phyloP scores from a whole-genome alignment of 495 filamentous ascomycete species.

The Aspergillus wentii region DNA sequence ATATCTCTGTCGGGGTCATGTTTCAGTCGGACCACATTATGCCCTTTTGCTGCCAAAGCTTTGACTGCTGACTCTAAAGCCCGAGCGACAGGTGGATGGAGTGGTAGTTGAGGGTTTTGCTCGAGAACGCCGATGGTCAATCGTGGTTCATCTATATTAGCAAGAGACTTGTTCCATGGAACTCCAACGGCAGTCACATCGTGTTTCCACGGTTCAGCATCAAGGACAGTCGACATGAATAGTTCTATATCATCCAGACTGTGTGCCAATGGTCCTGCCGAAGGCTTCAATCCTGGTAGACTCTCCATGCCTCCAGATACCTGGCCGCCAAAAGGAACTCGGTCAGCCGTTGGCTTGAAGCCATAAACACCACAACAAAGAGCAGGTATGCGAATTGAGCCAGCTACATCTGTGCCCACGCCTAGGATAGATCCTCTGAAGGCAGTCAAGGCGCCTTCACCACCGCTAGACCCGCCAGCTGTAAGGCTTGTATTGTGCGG shows the following conservation, averaged over 20 bases:
- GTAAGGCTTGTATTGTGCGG: constrained; percentile 47
- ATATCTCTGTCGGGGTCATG: constrained; percentile 13
- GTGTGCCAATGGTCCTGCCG: constrained; percentile 35
- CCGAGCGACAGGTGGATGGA: constrained; percentile 49
- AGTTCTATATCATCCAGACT: constrained; percentile 26
- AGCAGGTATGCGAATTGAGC: constrained; percentile 58
- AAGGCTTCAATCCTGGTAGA: constrained; percentile 35
- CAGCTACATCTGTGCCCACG: constrained; percentile 62
- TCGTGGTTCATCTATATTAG: constrained; percentile 1
- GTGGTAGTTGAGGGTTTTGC: constrained; percentile 45
- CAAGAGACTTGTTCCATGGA: too few species aligned
- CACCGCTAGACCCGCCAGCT: constrained; percentile 55
- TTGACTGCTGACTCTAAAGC: constrained; percentile 37
- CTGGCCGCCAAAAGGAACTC: constrained; percentile 41
- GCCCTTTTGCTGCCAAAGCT: constrained; percentile 31
- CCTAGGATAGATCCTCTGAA: constrained; percentile 55
- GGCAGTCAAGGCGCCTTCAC: constrained; percentile 58
- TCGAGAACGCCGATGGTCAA: constrained; percentile 47
- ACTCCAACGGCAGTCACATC: constrained; percentile 14
- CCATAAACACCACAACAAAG: constrained; percentile 57
- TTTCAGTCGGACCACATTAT: constrained; percentile 39
- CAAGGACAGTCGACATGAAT: constrained; percentile 14
- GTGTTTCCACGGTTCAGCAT: constrained; percentile 8
- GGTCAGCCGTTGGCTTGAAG: constrained; percentile 52
- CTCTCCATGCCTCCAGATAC: constrained; percentile 32